Evolutionary conservation across 371 early-diverging fungal genomes (phyloP).

Genomic region (Mortierella sp.): DNA sequence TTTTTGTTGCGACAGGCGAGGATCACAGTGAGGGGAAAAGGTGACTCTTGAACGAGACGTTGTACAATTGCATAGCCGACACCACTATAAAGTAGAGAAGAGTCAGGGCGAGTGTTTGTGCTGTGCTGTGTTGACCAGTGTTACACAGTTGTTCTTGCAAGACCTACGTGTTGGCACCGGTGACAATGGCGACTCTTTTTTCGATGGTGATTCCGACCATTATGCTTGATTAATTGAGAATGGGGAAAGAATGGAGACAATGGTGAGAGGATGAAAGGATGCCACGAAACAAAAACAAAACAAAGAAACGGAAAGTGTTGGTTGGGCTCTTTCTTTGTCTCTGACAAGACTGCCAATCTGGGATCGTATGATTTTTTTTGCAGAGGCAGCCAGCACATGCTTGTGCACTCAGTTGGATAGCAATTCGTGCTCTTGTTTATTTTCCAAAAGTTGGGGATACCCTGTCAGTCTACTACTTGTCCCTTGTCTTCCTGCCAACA

Average conservation of each 20-base stretch:
- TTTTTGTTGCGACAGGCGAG: conserved; percentile 81
- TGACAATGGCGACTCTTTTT: conserved; percentile 65
- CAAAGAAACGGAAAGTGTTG: too few relatives aligned
- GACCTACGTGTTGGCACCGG: conserved; percentile 70
- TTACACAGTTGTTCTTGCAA: neutral
- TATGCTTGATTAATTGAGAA: neutral
- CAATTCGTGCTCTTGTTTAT: too few relatives aligned
- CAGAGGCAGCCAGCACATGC: too few relatives aligned
- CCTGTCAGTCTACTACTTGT: too few relatives aligned
- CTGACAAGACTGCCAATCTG: too few relatives aligned
- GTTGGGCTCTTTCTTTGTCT: too few relatives aligned
- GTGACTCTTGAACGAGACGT: conserved; percentile 64
- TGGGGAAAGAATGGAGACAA: neutral
- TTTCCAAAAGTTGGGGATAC: too few relatives aligned
- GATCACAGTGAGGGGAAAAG: conserved; percentile 63
- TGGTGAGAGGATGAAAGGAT: neutral
- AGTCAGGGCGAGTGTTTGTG: too few relatives aligned
- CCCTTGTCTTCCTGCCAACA: too few relatives aligned
- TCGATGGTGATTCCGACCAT: conserved; percentile 5
- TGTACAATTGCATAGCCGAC: conserved; percentile 82
- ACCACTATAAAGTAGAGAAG: conserved; percentile 62
- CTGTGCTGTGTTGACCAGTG: neutral
- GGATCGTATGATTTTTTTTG: too few relatives aligned
- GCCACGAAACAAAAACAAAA: neutral
- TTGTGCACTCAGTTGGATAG: too few relatives aligned